Evolutionary conservation across 805 yeast species (phyloP).

Genomic region (Saccharomyces kudriavzevii): DNA sequence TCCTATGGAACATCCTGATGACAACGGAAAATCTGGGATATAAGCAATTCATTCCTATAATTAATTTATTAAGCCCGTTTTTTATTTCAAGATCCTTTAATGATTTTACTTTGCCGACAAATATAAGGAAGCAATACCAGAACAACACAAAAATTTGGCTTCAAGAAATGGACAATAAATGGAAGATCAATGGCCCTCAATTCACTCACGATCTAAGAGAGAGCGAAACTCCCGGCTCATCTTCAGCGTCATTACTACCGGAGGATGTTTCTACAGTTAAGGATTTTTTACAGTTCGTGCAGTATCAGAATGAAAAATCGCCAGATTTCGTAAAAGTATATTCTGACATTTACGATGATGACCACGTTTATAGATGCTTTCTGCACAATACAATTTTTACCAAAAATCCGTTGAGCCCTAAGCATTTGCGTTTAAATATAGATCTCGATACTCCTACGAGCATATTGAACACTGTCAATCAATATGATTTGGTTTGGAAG

Average conservation of each 20-base stretch:
- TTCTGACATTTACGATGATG: constrained; percentile 25
- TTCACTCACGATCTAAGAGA: background rate
- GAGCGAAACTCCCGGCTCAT: background rate
- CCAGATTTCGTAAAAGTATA: constrained; percentile 19
- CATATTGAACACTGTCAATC: constrained; percentile 27
- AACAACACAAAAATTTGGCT: constrained; percentile 20
- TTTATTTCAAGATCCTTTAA: constrained; percentile 34
- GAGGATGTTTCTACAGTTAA: constrained; percentile 13
- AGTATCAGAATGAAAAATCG: constrained; percentile 15
- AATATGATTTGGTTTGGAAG: constrained; percentile 37
- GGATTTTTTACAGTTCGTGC: constrained; percentile 20
- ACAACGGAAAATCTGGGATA: constrained; percentile 45
- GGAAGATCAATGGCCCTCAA: constrained; percentile 10
- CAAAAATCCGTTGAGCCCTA: constrained; percentile 16
- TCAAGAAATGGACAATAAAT: constrained; percentile 24
- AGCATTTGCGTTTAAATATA: constrained; percentile 11
- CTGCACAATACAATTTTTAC: constrained; percentile 23
- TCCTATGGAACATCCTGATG: constrained; percentile 39
- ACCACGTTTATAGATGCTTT: constrained; percentile 20
- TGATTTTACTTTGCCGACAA: constrained; percentile 23
- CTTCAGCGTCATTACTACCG: constrained; percentile 9
- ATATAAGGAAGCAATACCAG: constrained; percentile 18
- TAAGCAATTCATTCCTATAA: constrained; percentile 32
- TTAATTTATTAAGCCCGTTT: constrained; percentile 39
- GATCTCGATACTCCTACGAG: constrained; percentile 20